Evolutionary conservation across 495 filamentous ascomycete genomes (phyloP).

Genomic region (Penicillium coprophilum): DNA sequence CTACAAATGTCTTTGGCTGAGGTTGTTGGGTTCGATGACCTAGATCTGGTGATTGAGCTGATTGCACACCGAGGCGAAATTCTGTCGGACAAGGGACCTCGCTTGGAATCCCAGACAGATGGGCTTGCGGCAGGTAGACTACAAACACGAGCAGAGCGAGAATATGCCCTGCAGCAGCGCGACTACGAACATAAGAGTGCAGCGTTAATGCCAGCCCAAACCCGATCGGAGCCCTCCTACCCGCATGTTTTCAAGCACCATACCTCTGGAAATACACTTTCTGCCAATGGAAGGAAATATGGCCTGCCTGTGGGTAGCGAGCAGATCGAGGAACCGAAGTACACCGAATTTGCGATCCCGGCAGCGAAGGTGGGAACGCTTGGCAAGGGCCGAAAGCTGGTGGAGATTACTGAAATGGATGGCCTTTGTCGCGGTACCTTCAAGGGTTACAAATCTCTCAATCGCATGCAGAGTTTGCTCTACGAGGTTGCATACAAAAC

Average conservation of each 20-base stretch:
- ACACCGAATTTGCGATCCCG: constrained; percentile 85
- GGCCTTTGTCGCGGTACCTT: constrained; percentile 89
- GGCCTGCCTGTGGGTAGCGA: constrained; percentile 66
- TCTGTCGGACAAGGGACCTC: constrained; percentile 35
- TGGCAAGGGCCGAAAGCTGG: constrained; percentile 65
- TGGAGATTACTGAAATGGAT: constrained; percentile 81
- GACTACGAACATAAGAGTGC: constrained; percentile 84
- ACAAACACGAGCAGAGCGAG: constrained; percentile 72
- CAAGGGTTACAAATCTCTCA: constrained; percentile 87
- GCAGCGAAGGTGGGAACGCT: constrained; percentile 77
- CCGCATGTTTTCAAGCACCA: constrained; percentile 90
- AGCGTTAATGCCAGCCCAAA: constrained; percentile 58
- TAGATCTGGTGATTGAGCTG: constrained; percentile 85
- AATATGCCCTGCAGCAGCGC: constrained; percentile 67
- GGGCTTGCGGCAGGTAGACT: constrained; percentile 57
- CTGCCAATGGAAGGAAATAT: constrained; percentile 73
- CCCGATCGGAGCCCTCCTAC: constrained; percentile 67
- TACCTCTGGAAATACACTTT: constrained; percentile 78
- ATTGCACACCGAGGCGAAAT: constrained; percentile 72
- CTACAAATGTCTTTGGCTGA: constrained; percentile 88
- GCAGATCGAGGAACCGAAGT: constrained; percentile 63
- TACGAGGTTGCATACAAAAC: constrained; percentile 95
- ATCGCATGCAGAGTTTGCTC: constrained; percentile 96
- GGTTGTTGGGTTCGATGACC: constrained; percentile 85
- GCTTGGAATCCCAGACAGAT: constrained; percentile 43